Conservation (phyloP, 2,329 filamentous ascomycete genomes). For the Colletotrichum siamense region DNA sequence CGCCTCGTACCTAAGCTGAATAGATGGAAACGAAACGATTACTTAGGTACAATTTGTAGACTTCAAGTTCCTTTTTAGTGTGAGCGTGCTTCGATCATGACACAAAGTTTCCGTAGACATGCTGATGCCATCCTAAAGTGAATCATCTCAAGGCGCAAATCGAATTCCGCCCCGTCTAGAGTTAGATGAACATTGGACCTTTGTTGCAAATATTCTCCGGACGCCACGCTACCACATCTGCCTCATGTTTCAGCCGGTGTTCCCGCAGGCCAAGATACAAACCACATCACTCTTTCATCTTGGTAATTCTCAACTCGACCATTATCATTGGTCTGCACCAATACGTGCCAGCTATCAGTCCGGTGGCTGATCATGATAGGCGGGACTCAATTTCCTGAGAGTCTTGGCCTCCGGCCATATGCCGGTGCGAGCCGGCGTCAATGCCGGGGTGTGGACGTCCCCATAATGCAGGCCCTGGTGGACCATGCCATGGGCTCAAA, state of each 20-base stretch:
- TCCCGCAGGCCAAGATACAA: rapidly evolving
- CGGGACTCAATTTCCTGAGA: neutral
- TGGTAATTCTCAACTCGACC: rapidly evolving
- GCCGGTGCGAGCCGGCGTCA: neutral
- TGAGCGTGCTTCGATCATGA: neutral
- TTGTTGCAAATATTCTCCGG: rapidly evolving
- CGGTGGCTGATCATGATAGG: neutral
- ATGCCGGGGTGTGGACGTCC: neutral
- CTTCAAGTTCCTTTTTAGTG: neutral
- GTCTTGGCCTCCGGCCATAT: neutral
- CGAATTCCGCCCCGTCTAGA: no score
- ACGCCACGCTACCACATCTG: neutral
- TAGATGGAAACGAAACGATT: rapidly evolving
- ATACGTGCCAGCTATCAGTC: neutral
- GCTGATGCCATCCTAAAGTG: no score
- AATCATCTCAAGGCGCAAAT: no score
- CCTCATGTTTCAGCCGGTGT: neutral
- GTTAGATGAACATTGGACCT: rapidly evolving
- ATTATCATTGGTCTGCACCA: neutral
- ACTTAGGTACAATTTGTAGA: neutral
- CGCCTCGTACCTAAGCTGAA: neutral
- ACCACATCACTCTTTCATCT: neutral
- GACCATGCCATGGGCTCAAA: neutral
- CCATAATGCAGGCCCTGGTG: neutral
- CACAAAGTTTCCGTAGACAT: neutral